phyloP scores from a whole-genome alignment of 768 basidiomycete genomes.

The Lactarius hatsudake region DNA sequence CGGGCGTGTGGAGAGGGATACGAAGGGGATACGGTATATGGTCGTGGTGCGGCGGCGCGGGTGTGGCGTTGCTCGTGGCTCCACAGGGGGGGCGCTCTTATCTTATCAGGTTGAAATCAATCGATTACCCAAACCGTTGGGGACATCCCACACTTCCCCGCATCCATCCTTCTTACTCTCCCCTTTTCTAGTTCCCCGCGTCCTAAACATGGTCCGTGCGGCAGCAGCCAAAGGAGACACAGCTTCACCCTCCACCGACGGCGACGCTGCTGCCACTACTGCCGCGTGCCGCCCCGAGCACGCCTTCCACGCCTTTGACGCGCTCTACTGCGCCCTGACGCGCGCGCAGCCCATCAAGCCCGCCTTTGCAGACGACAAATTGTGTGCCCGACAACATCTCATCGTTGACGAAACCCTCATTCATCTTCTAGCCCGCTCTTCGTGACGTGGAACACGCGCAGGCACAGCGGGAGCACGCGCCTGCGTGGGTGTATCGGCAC shows the following conservation, averaged over 20 bases:
- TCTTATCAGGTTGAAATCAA: not conserved
- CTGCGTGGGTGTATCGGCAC: slow-evolving; percentile 95
- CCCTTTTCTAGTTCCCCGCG: no score
- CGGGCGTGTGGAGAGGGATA: no score
- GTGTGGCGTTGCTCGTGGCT: not conserved
- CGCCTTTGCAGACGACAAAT: slow-evolving; percentile 69
- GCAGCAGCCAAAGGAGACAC: not conserved
- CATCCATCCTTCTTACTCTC: not conserved
- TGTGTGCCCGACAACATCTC: slow-evolving; percentile 47
- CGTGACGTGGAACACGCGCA: slow-evolving; percentile 90
- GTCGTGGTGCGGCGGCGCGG: no score
- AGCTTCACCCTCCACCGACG: not conserved
- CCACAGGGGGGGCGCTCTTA: not conserved
- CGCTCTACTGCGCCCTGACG: slow-evolving; percentile 74
- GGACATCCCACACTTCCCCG: no score
- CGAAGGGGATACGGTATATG: no score
- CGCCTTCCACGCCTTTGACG: slow-evolving; percentile 79
- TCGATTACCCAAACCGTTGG: not conserved
- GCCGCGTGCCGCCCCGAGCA: slow-evolving; percentile 65
- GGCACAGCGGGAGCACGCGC: slow-evolving; percentile 50
- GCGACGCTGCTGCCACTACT: slow-evolving; percentile 13
- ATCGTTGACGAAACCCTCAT: not conserved
- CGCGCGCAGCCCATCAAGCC: slow-evolving; percentile 54
- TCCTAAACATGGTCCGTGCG: slow-evolving; percentile 46
- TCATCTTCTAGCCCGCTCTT: slow-evolving; percentile 71